Evolutionary conservation across 176 grass and related monocot species (phyloP).

Genomic region (Secale cereale): DNA sequence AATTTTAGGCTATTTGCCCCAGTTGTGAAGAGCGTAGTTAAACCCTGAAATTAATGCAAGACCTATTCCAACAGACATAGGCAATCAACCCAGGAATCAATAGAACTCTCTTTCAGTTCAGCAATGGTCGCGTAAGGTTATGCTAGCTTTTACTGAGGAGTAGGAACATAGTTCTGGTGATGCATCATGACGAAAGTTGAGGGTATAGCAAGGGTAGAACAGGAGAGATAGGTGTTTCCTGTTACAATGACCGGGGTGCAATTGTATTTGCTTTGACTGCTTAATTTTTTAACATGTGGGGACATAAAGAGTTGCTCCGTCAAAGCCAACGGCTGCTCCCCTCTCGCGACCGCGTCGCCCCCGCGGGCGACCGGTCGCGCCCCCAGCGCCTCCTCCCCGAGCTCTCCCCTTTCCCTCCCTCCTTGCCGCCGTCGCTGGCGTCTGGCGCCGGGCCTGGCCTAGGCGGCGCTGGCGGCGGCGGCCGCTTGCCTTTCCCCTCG

Average conservation of each 20-base stretch:
- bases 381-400: no score
- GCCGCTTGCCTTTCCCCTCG: no score
- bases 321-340: no score
- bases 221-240: neutral
- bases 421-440: no score
- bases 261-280: neutral
- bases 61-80: neutral
- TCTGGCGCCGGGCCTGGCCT: no score
- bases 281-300: neutral
- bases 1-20: neutral
- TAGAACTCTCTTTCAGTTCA: neutral
- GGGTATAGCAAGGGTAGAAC: neutral
- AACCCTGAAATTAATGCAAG: neutral
- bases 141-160: neutral
- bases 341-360: no score
- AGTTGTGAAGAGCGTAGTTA: neutral
- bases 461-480: no score
- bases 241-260: neutral
- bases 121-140: neutral
- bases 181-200: neutral
- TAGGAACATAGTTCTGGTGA: neutral
- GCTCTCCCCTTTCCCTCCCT: no score
- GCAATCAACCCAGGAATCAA: neutral
- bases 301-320: no score
- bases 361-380: no score